A percentile compares a stretch with the other conserved stretches of the same genome.
Conservation (phyloP, 2,329 filamentous ascomycete genomes). For the Monosporascus sp. region DNA sequence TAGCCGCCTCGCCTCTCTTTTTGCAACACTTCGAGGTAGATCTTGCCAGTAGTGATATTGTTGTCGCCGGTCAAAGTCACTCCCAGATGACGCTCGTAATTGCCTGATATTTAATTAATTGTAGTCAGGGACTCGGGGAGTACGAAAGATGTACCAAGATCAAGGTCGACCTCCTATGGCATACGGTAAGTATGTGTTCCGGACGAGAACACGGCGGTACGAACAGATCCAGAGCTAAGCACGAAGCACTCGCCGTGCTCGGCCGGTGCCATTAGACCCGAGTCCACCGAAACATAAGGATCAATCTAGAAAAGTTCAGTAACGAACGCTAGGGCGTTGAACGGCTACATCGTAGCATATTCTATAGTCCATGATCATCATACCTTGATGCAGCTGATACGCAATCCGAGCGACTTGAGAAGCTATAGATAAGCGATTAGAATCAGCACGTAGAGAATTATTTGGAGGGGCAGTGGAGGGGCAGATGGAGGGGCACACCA, state of each 20-base stretch:
- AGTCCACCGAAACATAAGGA: neutral
- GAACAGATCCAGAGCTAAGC: too few relatives aligned
- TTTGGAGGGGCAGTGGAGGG: neutral
- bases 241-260: slow-evolving; percentile 41
- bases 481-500: neutral
- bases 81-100: slow-evolving; percentile 65
- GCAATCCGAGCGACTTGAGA: slow-evolving; percentile 74
- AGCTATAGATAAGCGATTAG: slow-evolving; percentile 45
- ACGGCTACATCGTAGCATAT: too few relatives aligned
- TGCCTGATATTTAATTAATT: slow-evolving; percentile 27
- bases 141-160: slow-evolving; percentile 28
- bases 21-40: slow-evolving; percentile 82
- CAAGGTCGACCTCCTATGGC: slow-evolving; percentile 38
- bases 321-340: slow-evolving; percentile 57
- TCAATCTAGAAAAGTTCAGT: neutral
- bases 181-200: too few relatives aligned
- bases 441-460: too few relatives aligned
- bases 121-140: too few relatives aligned
- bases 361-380: slow-evolving; percentile 37
- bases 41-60: slow-evolving; percentile 97
- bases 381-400: slow-evolving; percentile 51
- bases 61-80: slow-evolving; percentile 78
- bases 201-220: too few relatives aligned
- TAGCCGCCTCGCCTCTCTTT: slow-evolving; percentile 65
- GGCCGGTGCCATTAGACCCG: neutral